A percentile compares a stretch with the other conserved stretches of the same genome.
Evolutionary conservation across 2,329 filamentous ascomycete genomes (phyloP).

Genomic region (Aspergillus sergii): DNA sequence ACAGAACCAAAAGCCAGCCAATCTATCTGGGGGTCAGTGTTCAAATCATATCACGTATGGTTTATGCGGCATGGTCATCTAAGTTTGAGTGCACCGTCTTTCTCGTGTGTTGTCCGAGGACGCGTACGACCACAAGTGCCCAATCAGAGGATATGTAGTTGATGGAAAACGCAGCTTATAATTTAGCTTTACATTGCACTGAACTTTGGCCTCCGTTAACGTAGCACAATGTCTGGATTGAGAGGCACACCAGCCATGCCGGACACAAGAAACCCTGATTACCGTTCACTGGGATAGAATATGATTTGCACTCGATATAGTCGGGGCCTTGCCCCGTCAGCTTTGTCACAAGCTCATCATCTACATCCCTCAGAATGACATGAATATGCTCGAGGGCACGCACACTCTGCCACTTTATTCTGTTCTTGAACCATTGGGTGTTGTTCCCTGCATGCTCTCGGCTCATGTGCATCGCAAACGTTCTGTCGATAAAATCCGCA

Average conservation of each 20-base stretch:
- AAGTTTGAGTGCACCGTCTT: background rate
- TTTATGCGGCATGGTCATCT: background rate
- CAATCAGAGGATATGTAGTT: background rate
- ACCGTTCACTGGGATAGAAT: background rate
- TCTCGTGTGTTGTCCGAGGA: background rate
- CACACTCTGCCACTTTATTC: slow-evolving; percentile 6
- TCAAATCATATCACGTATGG: background rate
- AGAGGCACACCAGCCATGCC: background rate
- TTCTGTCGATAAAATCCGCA: slow-evolving; percentile 1
- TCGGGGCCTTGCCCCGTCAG: background rate
- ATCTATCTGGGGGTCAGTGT: background rate
- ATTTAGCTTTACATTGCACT: background rate
- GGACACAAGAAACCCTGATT: background rate
- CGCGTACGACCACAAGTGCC: background rate
- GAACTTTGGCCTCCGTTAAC: background rate
- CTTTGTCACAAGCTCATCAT: slow-evolving; percentile 1
- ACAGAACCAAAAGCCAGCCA: background rate
- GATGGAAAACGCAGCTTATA: background rate
- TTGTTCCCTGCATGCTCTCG: background rate
- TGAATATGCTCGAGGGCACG: slow-evolving; percentile 10
- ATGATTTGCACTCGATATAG: background rate
- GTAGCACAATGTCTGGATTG: background rate
- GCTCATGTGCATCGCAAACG: background rate
- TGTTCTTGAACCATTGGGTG: slow-evolving; percentile 9
- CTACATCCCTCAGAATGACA: slow-evolving; percentile 6